Percentiles rank a stretch among this genome's conserved stretches.
These are phyloP conservation scores for Plasmodium coatneyi DNA, from an alignment of 169 alveolate species.

Conservation along the genomic window DNA sequence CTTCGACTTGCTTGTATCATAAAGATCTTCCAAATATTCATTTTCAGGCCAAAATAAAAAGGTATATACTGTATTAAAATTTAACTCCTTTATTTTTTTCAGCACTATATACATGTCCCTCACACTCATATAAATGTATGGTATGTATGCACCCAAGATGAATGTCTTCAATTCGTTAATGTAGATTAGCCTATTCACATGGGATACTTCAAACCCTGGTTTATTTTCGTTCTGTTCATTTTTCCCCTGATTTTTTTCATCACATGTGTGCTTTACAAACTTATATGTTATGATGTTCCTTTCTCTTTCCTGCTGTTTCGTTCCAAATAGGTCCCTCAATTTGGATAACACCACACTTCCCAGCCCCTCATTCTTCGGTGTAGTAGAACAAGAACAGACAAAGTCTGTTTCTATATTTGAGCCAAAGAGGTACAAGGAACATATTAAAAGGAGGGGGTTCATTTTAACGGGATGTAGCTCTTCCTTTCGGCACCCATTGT, in stretches of 20 bases:
- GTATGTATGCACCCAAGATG: slow-evolving; percentile 71
- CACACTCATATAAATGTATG: slow-evolving; percentile 74
- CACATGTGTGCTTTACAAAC: slow-evolving; percentile 22
- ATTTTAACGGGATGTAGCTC: too few species aligned
- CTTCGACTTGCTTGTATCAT: slow-evolving; percentile 54
- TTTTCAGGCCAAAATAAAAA: slow-evolving; percentile 76
- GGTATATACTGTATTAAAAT: slow-evolving; percentile 74
- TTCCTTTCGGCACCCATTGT: neutral
- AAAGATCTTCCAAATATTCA: slow-evolving; percentile 68
- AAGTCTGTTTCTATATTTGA: slow-evolving; percentile 21
- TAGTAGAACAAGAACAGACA: slow-evolving; percentile 39
- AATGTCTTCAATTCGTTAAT: slow-evolving; percentile 48
- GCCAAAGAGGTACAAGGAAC: slow-evolving; percentile 51
- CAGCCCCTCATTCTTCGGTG: neutral
- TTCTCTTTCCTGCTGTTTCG: slow-evolving; percentile 14
- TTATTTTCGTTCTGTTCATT: neutral
- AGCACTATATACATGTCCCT: slow-evolving; percentile 63
- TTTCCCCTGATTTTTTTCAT: neutral
- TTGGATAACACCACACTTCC: slow-evolving; percentile 10
- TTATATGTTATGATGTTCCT: slow-evolving; percentile 56
- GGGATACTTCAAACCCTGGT: slow-evolving; percentile 45
- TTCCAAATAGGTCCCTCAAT: slow-evolving; percentile 8
- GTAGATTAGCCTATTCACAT: slow-evolving; percentile 60
- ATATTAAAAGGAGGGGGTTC: slow-evolving; percentile 49
- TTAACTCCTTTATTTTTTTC: slow-evolving; percentile 71